Conservation (phyloP, 2,329 filamentous ascomycete genomes). For the Raffaelea arxii region DNA sequence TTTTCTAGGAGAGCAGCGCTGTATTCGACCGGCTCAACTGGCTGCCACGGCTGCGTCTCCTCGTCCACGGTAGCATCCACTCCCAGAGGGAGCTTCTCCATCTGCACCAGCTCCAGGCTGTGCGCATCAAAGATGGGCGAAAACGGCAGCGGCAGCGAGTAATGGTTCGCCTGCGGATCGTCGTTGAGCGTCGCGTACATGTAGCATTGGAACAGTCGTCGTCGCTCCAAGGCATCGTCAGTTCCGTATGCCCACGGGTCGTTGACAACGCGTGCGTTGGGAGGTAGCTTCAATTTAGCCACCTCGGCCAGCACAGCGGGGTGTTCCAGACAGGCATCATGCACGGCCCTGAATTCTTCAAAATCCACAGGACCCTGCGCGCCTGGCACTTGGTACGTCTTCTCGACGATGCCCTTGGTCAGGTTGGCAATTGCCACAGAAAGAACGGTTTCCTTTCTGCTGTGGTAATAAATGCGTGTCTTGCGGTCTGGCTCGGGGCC, state of each 20-base stretch:
- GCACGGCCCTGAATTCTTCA: constrained; percentile 47
- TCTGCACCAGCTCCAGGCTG: constrained; percentile 29
- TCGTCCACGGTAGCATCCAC: constrained; percentile 39
- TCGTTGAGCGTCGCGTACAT: constrained; percentile 55
- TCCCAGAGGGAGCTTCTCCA: constrained; percentile 33
- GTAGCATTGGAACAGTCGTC: constrained; percentile 41
- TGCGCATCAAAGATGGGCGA: constrained; percentile 47
- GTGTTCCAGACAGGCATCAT: constrained; percentile 36
- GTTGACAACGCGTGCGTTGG: no score
- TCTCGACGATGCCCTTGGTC: constrained; percentile 37
- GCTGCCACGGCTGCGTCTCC: constrained; percentile 27
- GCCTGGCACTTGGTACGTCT: constrained; percentile 47
- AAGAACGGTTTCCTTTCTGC: constrained; percentile 58
- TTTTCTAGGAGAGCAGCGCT: constrained; percentile 16
- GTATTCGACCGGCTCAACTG: constrained; percentile 5
- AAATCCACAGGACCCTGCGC: constrained; percentile 49
- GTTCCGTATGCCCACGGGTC: constrained; percentile 57
- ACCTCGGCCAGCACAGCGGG: no score
- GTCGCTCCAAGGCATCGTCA: constrained; percentile 26
- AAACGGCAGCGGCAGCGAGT: constrained; percentile 42
- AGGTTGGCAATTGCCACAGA: constrained; percentile 65
- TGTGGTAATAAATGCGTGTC: no score
- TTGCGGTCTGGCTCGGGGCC: constrained; percentile 42
- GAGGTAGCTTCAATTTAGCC: no score
- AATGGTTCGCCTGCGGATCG: constrained; percentile 48